Evolutionary conservation across 2,329 filamentous ascomycete species (phyloP), one percentile per base, ranked within the genome.

Genomic region (Claviceps pusilla): DNA sequence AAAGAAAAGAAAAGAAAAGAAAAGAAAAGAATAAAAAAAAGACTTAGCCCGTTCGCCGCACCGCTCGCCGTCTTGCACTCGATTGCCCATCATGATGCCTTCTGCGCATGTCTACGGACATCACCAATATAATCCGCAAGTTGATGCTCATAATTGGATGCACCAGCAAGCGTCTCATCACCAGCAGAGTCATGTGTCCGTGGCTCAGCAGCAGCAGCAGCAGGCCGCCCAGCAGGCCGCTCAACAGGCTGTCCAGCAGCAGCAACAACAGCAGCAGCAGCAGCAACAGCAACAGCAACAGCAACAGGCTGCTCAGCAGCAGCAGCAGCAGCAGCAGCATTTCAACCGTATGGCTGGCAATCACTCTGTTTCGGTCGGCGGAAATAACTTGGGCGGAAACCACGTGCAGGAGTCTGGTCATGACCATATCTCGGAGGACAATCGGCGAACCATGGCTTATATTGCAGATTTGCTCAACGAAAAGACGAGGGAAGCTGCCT

Each of bases 391-490:
- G 59, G 68, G 76, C 45, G 70, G 68, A 19, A 68, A 66, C 51
- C 78, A 83, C 59, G 69, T 70, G 39, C 76, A 78, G 63, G 76
- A 84, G 61, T 71, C 70, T 56, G 66, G 73, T 58, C 73, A 85
- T 63, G 85, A 88, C 63, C 79, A 80, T 71, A 69, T 93, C 59
- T 88, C 84, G 19, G 91, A 96, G 67, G 91, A 96, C 67, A 95
- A 95, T 69, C 80, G 89, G 61, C 82, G 90, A 60, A 93, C 94
- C n/a, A 82, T 96, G 70, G 83, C 83, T 59, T 96, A 89, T 76
- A 93, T 96, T 59, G 88, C 90, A 54, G 90, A 96, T 68, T 77
- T 96, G 55, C 78, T 97, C 66, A 91, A 89, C 68, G 87, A 90
- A 59, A 83, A 79, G 62, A 90, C 89, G 33, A 81, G 93, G 58